Evolutionary conservation across 257 asterid genomes (phyloP).

Genomic region (Ligustrum vulgare): DNA sequence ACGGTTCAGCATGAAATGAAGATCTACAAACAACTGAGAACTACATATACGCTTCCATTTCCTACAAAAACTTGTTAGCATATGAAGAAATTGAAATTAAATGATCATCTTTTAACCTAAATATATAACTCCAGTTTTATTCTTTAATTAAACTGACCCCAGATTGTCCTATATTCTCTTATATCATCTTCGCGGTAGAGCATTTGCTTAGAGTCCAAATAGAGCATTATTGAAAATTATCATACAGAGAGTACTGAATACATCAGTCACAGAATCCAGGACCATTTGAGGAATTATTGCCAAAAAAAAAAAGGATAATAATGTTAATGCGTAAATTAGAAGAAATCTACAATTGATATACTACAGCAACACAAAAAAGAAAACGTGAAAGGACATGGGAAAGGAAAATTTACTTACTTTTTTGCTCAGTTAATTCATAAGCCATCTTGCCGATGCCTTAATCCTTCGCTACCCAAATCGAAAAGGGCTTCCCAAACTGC

Average conservation of each 20-base stretch:
- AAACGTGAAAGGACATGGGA: background rate
- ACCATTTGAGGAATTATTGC: background rate
- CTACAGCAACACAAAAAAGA: background rate
- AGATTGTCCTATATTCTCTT: background rate
- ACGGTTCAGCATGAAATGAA: background rate
- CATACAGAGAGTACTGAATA: background rate
- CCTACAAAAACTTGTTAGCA: background rate
- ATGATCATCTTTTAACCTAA: background rate
- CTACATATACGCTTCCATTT: background rate
- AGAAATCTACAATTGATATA: background rate
- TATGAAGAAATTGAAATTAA: background rate
- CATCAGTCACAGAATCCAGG: background rate
- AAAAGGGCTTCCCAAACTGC: background rate
- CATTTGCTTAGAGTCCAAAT: background rate
- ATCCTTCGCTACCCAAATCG: background rate
- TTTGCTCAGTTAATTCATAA: conserved; percentile 60
- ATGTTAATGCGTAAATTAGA: background rate
- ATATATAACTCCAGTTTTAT: background rate
- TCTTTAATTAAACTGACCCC: background rate
- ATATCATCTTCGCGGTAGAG: no score
- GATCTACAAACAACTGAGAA: background rate
- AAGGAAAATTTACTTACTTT: conserved; percentile 40
- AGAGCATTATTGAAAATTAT: background rate
- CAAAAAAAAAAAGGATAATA: background rate
- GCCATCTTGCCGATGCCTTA: conserved; percentile 41